Evolutionary conservation across 2,329 filamentous ascomycete species (phyloP), one percentile per base, ranked within the genome.

Genomic region (Exophiala sp.): DNA sequence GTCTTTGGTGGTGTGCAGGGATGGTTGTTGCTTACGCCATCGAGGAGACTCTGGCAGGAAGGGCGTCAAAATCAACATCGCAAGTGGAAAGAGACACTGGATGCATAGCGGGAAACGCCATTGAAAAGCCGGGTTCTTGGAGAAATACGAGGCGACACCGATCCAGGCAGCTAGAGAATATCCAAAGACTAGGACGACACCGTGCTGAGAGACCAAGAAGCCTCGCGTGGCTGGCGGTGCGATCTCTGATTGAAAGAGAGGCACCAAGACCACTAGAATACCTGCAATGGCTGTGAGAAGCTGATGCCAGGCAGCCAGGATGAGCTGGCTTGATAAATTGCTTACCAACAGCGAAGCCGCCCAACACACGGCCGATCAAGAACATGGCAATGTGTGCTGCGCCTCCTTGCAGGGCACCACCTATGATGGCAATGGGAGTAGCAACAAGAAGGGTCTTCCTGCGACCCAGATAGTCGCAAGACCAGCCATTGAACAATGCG

Each of bases 21-120:
- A 48, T 10, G 11, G 8, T 8, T 18, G n/a, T 12, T 16, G 35
- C 44, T 18, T 67, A 4, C 79, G 65, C 78, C 77, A 80, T 5
- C 76, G 68, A 0, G 77, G 77, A 0, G 77, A 79, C n/a, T 67
- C 65, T 8, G 74, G 74, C 2, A 77, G 65, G 67, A 69, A 75
- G 3, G 68, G 64, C 1, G 70, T 71, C 1, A 69, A 70, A 7
- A 66, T 12, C 1, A 75, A 65, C 14, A 77, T 61, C 6, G 75
- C 61, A 14, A 73, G 40, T 1, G 74, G 70, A 2, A 65, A 65
- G 6, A 77, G 45, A 24, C 66, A 68, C 46, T 75, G 72, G 21
- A 76, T 63, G 42, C 63, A 67, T 3, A 77, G 65, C 2, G 73
- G 73, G 49, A 76, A 75, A n/a, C 74, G 65, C 75, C 73, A 77